Evolutionary conservation across 768 basidiomycete species (phyloP).

Genomic region (Pisolithus sp.): DNA sequence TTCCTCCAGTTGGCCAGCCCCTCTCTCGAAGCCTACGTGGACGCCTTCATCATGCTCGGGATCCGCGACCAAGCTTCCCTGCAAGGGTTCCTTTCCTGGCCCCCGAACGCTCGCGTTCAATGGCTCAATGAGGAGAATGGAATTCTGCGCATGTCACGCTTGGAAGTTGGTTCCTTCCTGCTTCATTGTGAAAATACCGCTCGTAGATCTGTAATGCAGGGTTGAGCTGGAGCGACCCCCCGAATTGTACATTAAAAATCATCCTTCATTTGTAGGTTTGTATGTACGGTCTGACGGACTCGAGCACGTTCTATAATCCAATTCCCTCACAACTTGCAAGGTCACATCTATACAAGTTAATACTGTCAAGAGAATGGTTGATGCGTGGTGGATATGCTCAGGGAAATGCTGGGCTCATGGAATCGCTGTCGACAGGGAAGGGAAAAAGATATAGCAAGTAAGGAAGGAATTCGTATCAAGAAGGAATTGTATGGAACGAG

Average conservation of each 20-base stretch:
- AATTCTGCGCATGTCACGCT: constrained; percentile 13
- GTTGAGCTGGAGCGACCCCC: not conserved
- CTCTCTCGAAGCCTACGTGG: constrained; percentile 13
- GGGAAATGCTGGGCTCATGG: constrained; percentile 14
- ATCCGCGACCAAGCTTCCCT: constrained; percentile 17
- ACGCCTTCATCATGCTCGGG: constrained; percentile 17
- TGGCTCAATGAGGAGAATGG: constrained; percentile 11
- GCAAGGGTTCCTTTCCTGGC: constrained; percentile 20
- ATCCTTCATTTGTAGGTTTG: too few species aligned
- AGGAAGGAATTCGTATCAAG: constrained; percentile 12
- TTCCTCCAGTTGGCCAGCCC: constrained; percentile 18
- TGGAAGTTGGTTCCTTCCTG: constrained; percentile 17
- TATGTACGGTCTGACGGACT: not conserved
- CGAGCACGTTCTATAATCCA: constrained; percentile 1
- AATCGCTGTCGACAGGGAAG: constrained; percentile 16
- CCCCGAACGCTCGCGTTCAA: constrained; percentile 6
- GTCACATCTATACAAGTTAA: constrained; percentile 1
- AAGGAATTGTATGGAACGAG: constrained; percentile 15
- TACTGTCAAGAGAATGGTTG: constrained; percentile 8
- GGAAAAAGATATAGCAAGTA: constrained; percentile 13
- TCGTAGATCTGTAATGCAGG: not conserved
- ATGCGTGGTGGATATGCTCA: constrained; percentile 20
- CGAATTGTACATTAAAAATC: too few species aligned
- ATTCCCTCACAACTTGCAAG: constrained; percentile 3
- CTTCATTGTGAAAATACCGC: constrained; percentile 3